Conservation (phyloP, 805 yeast genomes). For the Saccharomycopsis fermentans region DNA sequence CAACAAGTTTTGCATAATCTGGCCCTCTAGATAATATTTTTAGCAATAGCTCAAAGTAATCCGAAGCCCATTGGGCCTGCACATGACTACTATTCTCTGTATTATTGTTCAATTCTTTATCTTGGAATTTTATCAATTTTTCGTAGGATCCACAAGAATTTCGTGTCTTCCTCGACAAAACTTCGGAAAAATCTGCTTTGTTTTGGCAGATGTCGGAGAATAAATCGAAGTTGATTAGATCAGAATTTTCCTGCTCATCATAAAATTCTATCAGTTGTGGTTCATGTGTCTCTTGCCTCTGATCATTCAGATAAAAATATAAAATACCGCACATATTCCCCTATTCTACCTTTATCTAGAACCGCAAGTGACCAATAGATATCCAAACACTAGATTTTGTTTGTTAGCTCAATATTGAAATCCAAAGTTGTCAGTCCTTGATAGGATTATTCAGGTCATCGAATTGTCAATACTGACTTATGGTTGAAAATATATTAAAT, state of each 20-base stretch:
- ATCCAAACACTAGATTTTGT: no score
- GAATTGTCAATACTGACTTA: no score
- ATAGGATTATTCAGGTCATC: no score
- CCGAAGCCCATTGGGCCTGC: background rate
- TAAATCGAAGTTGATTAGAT: conserved; percentile 5
- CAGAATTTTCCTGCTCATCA: conserved; percentile 4
- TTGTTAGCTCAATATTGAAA: no score
- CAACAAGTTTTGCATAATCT: conserved; percentile 34
- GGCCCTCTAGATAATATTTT: conserved; percentile 55
- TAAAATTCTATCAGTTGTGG: background rate
- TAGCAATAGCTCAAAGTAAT: conserved; percentile 26
- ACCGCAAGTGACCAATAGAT: no score
- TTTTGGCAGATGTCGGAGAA: background rate
- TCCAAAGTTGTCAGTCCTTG: no score
- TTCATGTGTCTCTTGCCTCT: background rate
- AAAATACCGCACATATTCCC: background rate
- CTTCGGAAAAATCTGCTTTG: background rate
- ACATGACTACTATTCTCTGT: background rate
- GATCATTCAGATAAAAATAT: background rate
- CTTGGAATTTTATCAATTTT: background rate
- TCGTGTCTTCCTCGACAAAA: no score
- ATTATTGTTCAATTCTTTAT: background rate
- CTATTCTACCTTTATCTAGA: no score
- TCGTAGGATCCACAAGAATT: background rate
- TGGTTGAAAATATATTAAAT: no score